Evolutionary conservation across 1,284 basidiomycete genomes (phyloP), one percentile per base, ranked within the genome.

Genomic region (Cryptococcus jaspeensis): DNA sequence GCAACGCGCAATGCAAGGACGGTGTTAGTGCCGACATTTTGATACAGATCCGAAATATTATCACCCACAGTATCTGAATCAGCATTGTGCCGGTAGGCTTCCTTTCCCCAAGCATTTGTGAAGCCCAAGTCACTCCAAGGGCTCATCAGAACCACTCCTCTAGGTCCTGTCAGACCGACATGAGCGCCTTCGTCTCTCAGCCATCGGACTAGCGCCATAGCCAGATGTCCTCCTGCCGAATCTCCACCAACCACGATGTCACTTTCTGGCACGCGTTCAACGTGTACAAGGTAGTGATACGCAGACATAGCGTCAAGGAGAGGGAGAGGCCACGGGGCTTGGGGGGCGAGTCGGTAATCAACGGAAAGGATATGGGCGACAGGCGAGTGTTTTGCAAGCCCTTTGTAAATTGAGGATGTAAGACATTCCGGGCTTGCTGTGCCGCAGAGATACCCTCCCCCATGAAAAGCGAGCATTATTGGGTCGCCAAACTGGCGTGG

Each of bases 141-240:
- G 0, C 84, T 85, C 52, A 82, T 73, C 4, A 84, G 76, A 15
- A 87, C 71, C n/a, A 86, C 71, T 1, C 78, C 80, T 36, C 80
- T 79, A 1, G 86, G 84, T 13, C 65, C 59, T 2, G 36, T 55
- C 8, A 74, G 49, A 1, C 67, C 68, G 1, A 71, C 58, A 3
- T 28, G 35, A 0, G 23, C 6, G 5, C 71, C 71, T 23, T 70
- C 62, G 49, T 75, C 73, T 32, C 71, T 55, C 4, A 75, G 40
- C 62, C 62, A 75, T 11, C 73, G 52, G 15, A 63, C 56, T 25
- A 73, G 52, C 2, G 84, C 83, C 2, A 88, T 78, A 0, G 83
- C 84, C 2, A 88, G 78, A 67, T 88, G 87, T 0, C 85, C 87
- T 2, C 88, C 88, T 0, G 87, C 86, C 42, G 83, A 85, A 68